Evolutionary conservation across 2,329 filamentous ascomycete species (phyloP).

Genomic region (Phialocephala sp.): DNA sequence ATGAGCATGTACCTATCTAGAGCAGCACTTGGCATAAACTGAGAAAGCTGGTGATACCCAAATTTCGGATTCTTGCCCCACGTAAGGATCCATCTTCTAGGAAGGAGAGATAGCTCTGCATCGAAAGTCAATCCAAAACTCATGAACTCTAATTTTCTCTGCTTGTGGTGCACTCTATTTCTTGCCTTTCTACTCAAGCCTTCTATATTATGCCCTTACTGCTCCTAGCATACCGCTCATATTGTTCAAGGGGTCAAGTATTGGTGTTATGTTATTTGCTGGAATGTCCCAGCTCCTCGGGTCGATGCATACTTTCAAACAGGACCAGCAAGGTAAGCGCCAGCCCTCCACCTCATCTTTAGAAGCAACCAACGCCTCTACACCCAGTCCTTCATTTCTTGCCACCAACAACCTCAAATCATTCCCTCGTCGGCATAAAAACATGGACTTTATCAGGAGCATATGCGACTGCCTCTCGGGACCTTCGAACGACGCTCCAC

Average conservation of each 20-base stretch:
- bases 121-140: constrained; percentile 43
- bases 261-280: background rate
- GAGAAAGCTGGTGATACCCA: constrained; percentile 36
- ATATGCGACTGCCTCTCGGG: background rate
- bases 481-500: background rate
- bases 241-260: no score
- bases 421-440: no score
- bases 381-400: background rate
- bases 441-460: constrained; percentile 4
- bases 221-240: no score
- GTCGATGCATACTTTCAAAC: background rate
- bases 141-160: constrained; percentile 32
- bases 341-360: background rate
- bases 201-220: no score
- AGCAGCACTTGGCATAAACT: constrained; percentile 31
- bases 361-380: background rate
- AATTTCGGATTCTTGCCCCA: constrained; percentile 35
- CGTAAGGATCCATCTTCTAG: constrained; percentile 34
- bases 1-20: constrained; percentile 42
- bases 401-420: background rate
- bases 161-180: background rate
- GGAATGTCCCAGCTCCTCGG: background rate
- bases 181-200: background rate
- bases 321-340: background rate
- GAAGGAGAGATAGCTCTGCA: constrained; percentile 42